Evolutionary conservation across 2,329 filamentous ascomycete genomes (phyloP).

Genomic region (Byssothecium circinans): DNA sequence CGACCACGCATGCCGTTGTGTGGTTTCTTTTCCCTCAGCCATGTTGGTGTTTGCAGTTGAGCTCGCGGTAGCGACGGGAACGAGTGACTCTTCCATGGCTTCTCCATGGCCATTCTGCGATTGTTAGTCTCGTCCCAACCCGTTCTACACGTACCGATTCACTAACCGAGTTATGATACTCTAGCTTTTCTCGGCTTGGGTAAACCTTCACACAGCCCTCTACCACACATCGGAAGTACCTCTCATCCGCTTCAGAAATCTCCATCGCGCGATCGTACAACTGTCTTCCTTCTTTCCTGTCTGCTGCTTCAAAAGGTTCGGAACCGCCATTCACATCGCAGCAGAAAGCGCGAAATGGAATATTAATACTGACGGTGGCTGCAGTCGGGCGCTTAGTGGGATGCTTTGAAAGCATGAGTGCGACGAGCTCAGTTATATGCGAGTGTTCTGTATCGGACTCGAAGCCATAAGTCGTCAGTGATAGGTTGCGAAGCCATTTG

Average conservation of each 20-base stretch:
- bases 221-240: conserved; percentile 9
- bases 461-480: conserved; percentile 6
- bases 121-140: neutral
- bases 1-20: neutral
- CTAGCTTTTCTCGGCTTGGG: conserved; percentile 6
- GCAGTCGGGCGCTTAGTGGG: conserved; percentile 4
- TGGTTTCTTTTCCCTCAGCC: neutral
- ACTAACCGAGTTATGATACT: conserved; percentile 9
- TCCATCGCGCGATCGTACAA: conserved; percentile 12
- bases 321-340: conserved; percentile 12
- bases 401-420: conserved; percentile 10
- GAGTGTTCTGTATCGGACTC: conserved; percentile 11
- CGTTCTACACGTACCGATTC: neutral
- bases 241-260: conserved; percentile 7
- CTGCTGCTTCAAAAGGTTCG: conserved; percentile 12
- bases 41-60: neutral
- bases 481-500: conserved; percentile 1
- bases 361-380: conserved; percentile 6
- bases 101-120: conserved; percentile 3
- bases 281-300: conserved; percentile 1
- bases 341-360: conserved; percentile 10
- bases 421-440: conserved; percentile 10
- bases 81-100: neutral
- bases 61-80: neutral
- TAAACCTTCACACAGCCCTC: conserved; percentile 13